phyloP scores from a whole-genome alignment of 441 rosid genomes.

The Corymbia calophylla region DNA sequence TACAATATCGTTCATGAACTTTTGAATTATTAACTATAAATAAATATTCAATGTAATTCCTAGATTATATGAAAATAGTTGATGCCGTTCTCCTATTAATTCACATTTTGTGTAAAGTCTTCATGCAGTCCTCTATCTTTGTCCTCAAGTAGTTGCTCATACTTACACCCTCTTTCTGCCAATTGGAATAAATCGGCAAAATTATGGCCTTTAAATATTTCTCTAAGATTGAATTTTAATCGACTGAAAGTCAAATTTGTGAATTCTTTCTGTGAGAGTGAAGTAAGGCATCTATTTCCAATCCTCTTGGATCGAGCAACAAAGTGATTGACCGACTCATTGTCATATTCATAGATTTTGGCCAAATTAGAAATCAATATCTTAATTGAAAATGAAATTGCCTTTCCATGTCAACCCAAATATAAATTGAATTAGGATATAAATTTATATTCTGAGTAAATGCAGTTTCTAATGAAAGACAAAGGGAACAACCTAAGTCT shows the following conservation, averaged over 20 bases:
- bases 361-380: background rate
- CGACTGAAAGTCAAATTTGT: background rate
- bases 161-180: background rate
- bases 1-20: background rate
- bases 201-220: background rate
- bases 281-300: background rate
- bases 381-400: background rate
- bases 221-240: background rate
- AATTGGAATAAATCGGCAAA: background rate
- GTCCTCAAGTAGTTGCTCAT: background rate
- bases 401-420: background rate
- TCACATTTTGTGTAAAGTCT: background rate
- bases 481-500: too few relatives aligned
- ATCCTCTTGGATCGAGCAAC: background rate
- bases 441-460: too few relatives aligned
- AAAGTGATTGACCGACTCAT: background rate
- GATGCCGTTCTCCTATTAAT: background rate
- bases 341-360: background rate
- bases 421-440: too few relatives aligned
- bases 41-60: background rate
- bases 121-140: too few relatives aligned
- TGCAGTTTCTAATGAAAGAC: too few relatives aligned
- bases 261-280: too few relatives aligned
- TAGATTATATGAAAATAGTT: background rate
- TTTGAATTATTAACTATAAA: background rate